Base-by-base conservation (phyloP, 2,329 filamentous ascomycete species). In the Lasiodiplodia sp. region DNA sequence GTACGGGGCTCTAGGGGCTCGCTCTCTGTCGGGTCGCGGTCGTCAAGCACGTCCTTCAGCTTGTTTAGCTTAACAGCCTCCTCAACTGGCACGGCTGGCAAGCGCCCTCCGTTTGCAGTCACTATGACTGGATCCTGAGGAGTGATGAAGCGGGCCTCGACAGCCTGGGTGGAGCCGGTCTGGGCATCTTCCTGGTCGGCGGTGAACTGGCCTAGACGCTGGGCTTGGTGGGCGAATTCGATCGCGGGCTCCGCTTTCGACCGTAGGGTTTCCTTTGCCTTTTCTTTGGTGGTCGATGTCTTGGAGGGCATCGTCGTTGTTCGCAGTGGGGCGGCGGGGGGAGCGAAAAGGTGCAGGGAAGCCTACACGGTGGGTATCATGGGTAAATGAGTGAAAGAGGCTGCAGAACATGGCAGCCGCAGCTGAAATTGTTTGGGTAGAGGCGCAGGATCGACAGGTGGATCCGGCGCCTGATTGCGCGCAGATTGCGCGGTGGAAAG, bases 11-110 rank as follows among this genome's bases (percentile, higher is more conserved):
- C 71, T 5, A 72, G 73, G 14, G 74, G 78, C 34, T 68, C 70
- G 38, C 71, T 74, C 62, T 78, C 68, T 10, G 78, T 71, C 2
- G 80, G 74, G 58, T 80, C 73, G n/a, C 74, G 72, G 23, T 79
- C 79, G 37, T 84, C 80, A 8, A 83, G 73, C 49, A 86, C 82
- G 52, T 88, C 85, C 70, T 85, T 87, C 52, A 92, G 77, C 5
- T 82, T 75, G 75, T 94, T 94, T 68, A 94, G 83, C 75, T 89
- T 91, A 70, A 87, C 83, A 1, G 92, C 91, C 79, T 94, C 91
- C 38, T 86, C 82, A 4, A 93, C 76, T 1, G 91, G 91, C 1
- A 94, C 88, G 1, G 87, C 86, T 0, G 92, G 91, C 6, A 94
- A 78, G 49, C 91, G 83, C 57, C 86, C 85, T 37, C 91, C 91